phyloP scores from a whole-genome alignment of 768 basidiomycete species.

The Rhodotorula sphaerocarpa region DNA sequence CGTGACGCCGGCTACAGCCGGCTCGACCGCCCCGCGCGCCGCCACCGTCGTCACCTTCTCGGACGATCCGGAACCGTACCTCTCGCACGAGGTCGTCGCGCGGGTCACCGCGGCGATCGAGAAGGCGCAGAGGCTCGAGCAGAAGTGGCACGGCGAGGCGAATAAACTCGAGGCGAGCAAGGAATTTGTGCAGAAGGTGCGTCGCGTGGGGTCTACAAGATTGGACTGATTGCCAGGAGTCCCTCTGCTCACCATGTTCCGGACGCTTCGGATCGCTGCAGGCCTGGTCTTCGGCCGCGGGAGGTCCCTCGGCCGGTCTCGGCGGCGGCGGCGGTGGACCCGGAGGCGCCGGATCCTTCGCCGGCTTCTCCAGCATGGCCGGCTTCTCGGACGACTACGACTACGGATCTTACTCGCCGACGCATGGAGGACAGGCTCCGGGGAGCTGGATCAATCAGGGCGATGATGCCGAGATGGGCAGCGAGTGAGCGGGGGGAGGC shows the following conservation, averaged over 20 bases:
- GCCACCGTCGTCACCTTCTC: conserved; percentile 19
- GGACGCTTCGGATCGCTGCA: neutral
- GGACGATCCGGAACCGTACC: conserved; percentile 31
- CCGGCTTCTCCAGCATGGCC: neutral
- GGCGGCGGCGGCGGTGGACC: too few species aligned
- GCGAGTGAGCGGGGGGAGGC: neutral
- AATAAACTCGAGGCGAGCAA: conserved; percentile 52
- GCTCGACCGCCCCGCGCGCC: neutral
- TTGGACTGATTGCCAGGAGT: neutral
- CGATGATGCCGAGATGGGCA: neutral
- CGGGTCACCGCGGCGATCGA: conserved; percentile 51
- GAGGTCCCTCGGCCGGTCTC: neutral
- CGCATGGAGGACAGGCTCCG: neutral
- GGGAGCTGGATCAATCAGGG: neutral
- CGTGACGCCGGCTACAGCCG: conserved; percentile 47
- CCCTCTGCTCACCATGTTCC: neutral
- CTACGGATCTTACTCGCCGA: neutral
- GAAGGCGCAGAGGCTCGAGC: conserved; percentile 33
- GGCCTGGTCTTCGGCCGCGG: neutral
- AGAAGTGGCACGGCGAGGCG: conserved; percentile 3
- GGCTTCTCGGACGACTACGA: conserved; percentile 8
- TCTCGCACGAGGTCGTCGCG: conserved; percentile 58
- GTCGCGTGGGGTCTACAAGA: conserved; percentile 4
- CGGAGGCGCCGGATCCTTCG: neutral
- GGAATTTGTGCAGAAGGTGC: conserved; percentile 66